Conservation (phyloP, 768 basidiomycete genomes). For the Mycena galopus region DNA sequence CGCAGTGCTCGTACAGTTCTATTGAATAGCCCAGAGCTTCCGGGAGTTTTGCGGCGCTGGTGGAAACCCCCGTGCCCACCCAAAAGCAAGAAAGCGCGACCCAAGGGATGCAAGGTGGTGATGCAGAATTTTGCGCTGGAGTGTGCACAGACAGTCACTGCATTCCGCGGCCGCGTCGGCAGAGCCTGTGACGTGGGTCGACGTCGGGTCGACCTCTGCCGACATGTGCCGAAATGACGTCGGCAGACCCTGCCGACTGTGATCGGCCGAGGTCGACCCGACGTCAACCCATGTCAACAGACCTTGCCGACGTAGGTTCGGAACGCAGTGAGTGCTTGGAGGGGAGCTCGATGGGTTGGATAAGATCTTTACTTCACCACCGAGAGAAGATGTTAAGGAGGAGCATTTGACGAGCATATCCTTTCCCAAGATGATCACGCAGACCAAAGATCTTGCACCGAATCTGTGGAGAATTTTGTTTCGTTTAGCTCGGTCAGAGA, state of each 20-base stretch:
- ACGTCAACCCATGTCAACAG: no score
- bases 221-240: no score
- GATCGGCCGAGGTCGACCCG: no score
- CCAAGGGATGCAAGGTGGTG: neutral
- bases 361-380: slow-evolving; percentile 10
- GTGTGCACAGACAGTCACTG: no score
- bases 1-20: neutral
- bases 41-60: slow-evolving; percentile 4
- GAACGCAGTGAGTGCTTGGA: neutral
- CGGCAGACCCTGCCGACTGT: no score
- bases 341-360: neutral
- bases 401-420: neutral
- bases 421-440: neutral
- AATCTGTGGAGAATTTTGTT: slow-evolving; percentile 2
- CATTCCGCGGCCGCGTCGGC: no score
- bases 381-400: slow-evolving; percentile 9
- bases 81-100: neutral
- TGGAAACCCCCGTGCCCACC: neutral
- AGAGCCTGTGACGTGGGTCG: no score
- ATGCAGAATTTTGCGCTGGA: slow-evolving; percentile 12
- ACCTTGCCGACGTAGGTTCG: no score
- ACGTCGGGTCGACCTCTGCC: no score
- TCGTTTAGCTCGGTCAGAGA: neutral
- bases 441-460: neutral
- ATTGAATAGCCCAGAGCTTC: neutral